Evolutionary conservation across 129 eudicot species (phyloP), one percentile per base, ranked within the genome.

Genomic region (Flaveria trinervia): DNA sequence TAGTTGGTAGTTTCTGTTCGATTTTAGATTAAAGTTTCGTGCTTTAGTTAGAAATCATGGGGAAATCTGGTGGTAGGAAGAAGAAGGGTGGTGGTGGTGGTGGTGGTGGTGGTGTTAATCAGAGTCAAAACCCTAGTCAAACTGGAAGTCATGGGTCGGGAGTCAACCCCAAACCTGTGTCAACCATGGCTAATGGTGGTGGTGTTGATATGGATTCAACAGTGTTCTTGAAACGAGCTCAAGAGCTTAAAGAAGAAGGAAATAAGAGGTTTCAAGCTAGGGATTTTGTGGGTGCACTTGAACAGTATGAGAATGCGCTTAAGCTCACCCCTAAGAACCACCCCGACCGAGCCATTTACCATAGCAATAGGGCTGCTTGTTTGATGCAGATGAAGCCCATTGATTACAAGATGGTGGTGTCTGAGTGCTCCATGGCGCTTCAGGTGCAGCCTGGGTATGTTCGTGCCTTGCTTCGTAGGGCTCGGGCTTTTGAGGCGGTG

Each of bases 371-470:
- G 49, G 98, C 98, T 1, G 97, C 98, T 70, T 93, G 98, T 81
- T 82, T 93, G 88, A 93, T 93, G 98, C 97, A 90, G 83, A 93
- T 93, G 97, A 93, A 86, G 85, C 98, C 98, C 10, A 84, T 93
- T 36, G 93, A 91, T 70, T 91, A 93, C 54, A 91, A 93, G 20
- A 49, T 80, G 68, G 98, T 93, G 59, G 84, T 93, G 75, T 75
- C 88, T 0, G 98, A 93, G 85, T 93, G 98, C 49, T 82, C 88
- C 11, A 36, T 85, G 91, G 98, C 98, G 4, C 91, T 93, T 71
- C 89, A 87, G 80, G 97, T 91, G 57, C 96, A 91, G 85, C 98
- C 98, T 3, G 68, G 72, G 60, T 93, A 78, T 71, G 96, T 80
- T 45, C 84, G 98, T 45, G 98, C 98, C 45, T 85, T 93, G 56